These are phyloP conservation scores for Phalaenopsis hybrid DNA, from an alignment of 116 monocot species.

Conservation along the genomic window DNA sequence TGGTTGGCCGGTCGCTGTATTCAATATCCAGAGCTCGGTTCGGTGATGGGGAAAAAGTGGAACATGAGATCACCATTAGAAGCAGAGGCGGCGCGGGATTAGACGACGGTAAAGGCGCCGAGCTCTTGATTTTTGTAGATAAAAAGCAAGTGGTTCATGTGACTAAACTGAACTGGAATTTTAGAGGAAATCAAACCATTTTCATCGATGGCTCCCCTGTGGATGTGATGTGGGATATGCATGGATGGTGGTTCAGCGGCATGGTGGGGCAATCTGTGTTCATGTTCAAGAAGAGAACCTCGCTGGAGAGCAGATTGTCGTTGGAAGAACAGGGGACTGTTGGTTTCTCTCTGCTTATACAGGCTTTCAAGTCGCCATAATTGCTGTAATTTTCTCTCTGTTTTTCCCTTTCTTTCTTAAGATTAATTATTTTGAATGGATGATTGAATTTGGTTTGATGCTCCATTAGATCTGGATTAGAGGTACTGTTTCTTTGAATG, in stretches of 20 bases:
- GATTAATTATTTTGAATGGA: too few relatives aligned
- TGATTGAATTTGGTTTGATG: too few relatives aligned
- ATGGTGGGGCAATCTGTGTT: constrained; percentile 39
- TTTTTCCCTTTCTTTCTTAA: too few relatives aligned
- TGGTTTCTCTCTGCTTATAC: constrained; percentile 67
- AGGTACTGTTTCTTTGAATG: too few relatives aligned
- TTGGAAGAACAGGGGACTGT: constrained; percentile 38
- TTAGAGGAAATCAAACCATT: constrained; percentile 76
- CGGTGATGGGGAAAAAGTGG: constrained; percentile 25
- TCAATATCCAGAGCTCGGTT: constrained; percentile 41
- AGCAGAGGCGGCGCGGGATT: constrained; percentile 24
- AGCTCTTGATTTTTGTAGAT: constrained; percentile 57
- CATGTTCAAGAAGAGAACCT: constrained; percentile 59
- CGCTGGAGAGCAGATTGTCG: constrained; percentile 68
- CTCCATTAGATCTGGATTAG: too few relatives aligned
- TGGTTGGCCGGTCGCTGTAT: constrained; percentile 27
- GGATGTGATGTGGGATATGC: constrained; percentile 67
- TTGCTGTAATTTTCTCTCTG: too few relatives aligned
- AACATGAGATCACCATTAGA: constrained; percentile 54
- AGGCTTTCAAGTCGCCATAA: constrained; percentile 35
- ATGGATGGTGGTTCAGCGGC: constrained; percentile 55
- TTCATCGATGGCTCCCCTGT: constrained; percentile 76
- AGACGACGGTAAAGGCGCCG: constrained; percentile 18
- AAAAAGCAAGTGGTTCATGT: constrained; percentile 58
- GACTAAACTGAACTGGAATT: constrained; percentile 59